Conservation (phyloP, 169 alveolate genomes). For the Plasmodium berghei region DNA sequence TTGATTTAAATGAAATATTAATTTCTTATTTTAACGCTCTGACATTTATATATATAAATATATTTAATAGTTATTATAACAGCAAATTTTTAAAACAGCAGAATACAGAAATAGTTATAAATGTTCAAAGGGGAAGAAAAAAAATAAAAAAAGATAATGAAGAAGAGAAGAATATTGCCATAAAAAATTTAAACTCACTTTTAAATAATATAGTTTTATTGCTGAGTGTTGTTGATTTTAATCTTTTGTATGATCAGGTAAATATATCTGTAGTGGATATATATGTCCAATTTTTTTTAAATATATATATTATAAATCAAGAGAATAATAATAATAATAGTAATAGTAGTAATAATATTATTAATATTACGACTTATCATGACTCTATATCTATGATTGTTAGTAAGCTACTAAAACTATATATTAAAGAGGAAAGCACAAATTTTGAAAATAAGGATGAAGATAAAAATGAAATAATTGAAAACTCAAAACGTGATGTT, state of each 20-base stretch:
- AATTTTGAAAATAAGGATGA: neutral
- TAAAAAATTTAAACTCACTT: conserved; percentile 57
- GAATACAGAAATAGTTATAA: conserved; percentile 31
- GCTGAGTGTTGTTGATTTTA: conserved; percentile 42
- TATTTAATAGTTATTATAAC: conserved; percentile 57
- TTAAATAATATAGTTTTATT: conserved; percentile 66
- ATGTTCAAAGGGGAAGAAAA: conserved; percentile 72
- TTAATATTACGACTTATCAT: conserved; percentile 40
- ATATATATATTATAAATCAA: conserved; percentile 46
- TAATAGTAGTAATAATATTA: conserved; percentile 3
- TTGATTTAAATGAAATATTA: conserved; percentile 56
- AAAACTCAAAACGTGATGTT: neutral
- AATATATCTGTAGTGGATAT: conserved; percentile 39
- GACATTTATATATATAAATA: conserved; percentile 61
- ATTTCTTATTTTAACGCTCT: conserved; percentile 65
- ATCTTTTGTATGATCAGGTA: conserved; percentile 28
- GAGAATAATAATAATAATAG: conserved; percentile 48
- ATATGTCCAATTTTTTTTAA: conserved; percentile 64
- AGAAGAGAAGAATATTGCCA: conserved; percentile 40
- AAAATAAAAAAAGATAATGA: conserved; percentile 57
- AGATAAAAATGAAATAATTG: neutral
- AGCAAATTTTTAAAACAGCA: conserved; percentile 37
- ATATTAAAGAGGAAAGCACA: conserved; percentile 21
- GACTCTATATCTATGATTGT: conserved; percentile 39
- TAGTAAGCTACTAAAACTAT: conserved; percentile 27